Conservation (phyloP, 257 asterid species). For the Cynanchum wilfordii region DNA sequence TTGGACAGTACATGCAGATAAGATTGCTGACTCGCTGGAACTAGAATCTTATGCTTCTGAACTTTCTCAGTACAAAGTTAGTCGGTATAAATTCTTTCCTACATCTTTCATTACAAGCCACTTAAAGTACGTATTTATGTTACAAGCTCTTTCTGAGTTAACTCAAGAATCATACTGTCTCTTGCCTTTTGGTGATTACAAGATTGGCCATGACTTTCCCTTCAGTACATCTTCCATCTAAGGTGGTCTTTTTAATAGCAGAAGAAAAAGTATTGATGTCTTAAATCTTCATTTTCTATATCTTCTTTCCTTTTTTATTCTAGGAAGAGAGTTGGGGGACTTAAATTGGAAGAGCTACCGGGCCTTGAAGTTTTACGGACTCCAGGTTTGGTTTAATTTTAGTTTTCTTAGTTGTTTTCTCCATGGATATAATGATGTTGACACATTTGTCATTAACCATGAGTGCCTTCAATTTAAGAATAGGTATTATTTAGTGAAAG, state of each 20-base stretch:
- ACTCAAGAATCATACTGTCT: not conserved
- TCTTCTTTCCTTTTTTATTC: not conserved
- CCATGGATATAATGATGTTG: not conserved
- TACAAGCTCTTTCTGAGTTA: not conserved
- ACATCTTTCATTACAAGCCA: not conserved
- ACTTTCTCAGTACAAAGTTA: slow-evolving; percentile 74
- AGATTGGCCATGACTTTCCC: not conserved
- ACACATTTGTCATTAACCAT: not conserved
- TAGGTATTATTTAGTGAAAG: not conserved
- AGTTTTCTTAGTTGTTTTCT: not conserved
- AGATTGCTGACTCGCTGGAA: slow-evolving; percentile 61
- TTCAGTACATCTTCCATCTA: slow-evolving; percentile 2
- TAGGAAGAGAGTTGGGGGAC: slow-evolving; percentile 95
- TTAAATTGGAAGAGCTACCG: slow-evolving; percentile 89
- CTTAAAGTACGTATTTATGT: not conserved
- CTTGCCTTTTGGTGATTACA: not conserved
- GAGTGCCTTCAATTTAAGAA: not conserved
- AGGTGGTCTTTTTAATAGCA: not conserved
- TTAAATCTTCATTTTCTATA: not conserved
- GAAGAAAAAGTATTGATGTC: not conserved
- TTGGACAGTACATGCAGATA: slow-evolving; percentile 75
- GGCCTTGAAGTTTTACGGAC: slow-evolving; percentile 77
- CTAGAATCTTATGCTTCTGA: slow-evolving; percentile 57
- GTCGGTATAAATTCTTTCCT: slow-evolving; percentile 49
- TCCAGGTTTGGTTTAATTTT: slow-evolving; percentile 56